phyloP scores from a whole-genome alignment of 306 rosid species.

The Quercus alba region DNA sequence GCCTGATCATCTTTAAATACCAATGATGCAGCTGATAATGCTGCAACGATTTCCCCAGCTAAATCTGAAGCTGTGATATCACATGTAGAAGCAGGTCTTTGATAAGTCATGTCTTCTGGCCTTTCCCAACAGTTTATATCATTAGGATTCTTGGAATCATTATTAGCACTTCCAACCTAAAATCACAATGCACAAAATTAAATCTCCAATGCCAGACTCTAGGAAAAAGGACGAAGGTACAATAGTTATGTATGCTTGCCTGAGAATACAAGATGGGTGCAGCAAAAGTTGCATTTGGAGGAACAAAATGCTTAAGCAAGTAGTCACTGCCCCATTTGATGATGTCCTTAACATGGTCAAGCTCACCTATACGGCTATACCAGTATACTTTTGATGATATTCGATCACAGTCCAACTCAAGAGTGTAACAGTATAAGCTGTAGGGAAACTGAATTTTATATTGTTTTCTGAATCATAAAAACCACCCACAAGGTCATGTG shows the following conservation, averaged over 20 bases:
- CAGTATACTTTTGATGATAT: constrained; percentile 64
- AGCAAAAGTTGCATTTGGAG: constrained; percentile 36
- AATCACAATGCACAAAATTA: background rate
- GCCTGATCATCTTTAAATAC: constrained; percentile 50
- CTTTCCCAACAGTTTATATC: constrained; percentile 75
- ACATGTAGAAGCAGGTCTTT: constrained; percentile 60
- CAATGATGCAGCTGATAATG: constrained; percentile 75
- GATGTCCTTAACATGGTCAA: constrained; percentile 74
- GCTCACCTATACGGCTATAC: constrained; percentile 43
- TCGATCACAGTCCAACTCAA: constrained; percentile 83
- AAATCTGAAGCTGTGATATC: constrained; percentile 65
- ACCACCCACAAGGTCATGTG: constrained; percentile 61
- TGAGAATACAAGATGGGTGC: constrained; percentile 58
- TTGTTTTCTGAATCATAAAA: constrained; percentile 89
- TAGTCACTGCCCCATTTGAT: constrained; percentile 87
- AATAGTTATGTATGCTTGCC: constrained; percentile 34
- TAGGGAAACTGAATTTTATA: constrained; percentile 74
- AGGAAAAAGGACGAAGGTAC: background rate
- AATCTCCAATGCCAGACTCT: background rate
- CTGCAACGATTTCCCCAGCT: constrained; percentile 74
- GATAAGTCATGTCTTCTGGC: constrained; percentile 69
- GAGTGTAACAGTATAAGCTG: constrained; percentile 75
- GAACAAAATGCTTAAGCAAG: constrained; percentile 55
- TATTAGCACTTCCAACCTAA: constrained; percentile 70
- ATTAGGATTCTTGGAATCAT: constrained; percentile 24